Evolutionary conservation across 1,139 yeast species (phyloP), one percentile per base, ranked within the genome.

Genomic region (Wickerhamomyces sp.): DNA sequence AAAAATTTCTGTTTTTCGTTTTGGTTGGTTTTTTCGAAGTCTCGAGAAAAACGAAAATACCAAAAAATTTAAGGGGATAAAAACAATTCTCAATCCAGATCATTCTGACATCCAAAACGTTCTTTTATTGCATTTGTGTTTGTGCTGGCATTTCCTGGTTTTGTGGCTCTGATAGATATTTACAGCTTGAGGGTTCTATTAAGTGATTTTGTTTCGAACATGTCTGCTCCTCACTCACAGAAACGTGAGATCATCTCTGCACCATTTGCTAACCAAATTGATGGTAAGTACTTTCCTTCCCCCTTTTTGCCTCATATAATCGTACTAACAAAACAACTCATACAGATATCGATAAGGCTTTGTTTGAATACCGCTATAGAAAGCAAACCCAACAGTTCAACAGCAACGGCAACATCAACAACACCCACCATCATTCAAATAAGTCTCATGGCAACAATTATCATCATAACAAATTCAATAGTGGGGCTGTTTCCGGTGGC

Each of bases 291-390:
- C 8, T 31, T 23, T 27, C 41, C 37, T 43, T 37, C 11, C 23
- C 36, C 31, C 39, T 44, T 38, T 34, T 18, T 10, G 2, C 18
- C 6, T 5, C 11, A 8, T n/a, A 9, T n/a, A 31, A n/a, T 4
- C 11, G 27, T 39, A 47, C 51, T 47, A 45, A 47, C 47, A 11
- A 15, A 2, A 8, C 6, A 18, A 10, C 6, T n/a, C 26, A 27
- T 18, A 2, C 32, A 57, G 61, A 51, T 14, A 48, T 58, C 32
- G 59, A 58, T 36, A 55, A 45, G 45, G 61, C 58, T n/a, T 44
- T 58, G 36, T 56, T 56, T 36, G 60, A 58, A 37, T 50, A 50
- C 41, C 57, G 57, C 33, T 53, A 55, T 41, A 54, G 50, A 44
- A 53, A 49, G 45, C 60, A 56, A 42, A 49, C 39, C 39, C 53